A percentile compares a stretch with the other conserved stretches of the same genome.
Evolutionary conservation across 1,284 basidiomycete species (phyloP).

Genomic region (Rhodotorula sp.): DNA sequence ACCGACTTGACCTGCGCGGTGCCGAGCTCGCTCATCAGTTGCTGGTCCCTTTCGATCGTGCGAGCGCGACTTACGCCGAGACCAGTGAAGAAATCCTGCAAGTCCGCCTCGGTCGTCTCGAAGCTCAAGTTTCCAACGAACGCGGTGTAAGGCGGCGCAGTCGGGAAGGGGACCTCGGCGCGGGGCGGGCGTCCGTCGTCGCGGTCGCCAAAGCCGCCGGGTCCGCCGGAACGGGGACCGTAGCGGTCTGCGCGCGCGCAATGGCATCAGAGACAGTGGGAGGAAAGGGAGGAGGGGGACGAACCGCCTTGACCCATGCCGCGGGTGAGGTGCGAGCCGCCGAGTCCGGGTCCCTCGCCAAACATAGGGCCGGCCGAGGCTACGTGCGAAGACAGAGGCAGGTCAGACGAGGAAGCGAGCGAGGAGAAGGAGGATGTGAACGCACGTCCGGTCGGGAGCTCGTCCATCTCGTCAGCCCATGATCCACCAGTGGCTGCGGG

Average conservation of each 20-base stretch:
- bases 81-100: slow-evolving; percentile 72
- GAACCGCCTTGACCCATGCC: slow-evolving; percentile 39
- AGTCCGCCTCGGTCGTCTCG: slow-evolving; percentile 79
- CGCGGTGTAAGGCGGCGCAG: slow-evolving; percentile 89
- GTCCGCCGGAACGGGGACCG: slow-evolving; percentile 7
- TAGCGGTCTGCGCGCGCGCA: slow-evolving; percentile 16
- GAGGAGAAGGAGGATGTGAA: slow-evolving; percentile 20
- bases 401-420: not conserved
- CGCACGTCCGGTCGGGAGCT: slow-evolving; percentile 83
- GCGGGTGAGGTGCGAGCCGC: slow-evolving; percentile 38
- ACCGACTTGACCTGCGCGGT: slow-evolving; percentile 66
- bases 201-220: slow-evolving; percentile 11
- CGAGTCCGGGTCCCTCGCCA: slow-evolving; percentile 19
- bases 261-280: slow-evolving; percentile 18
- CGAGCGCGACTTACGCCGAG: slow-evolving; percentile 50
- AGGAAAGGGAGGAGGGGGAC: not conserved
- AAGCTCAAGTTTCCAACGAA: slow-evolving; percentile 95
- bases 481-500: slow-evolving; percentile 66
- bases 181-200: slow-evolving; percentile 57
- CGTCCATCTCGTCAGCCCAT: slow-evolving; percentile 97
- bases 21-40: not conserved
- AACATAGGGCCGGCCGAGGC: slow-evolving; percentile 22
- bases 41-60: not conserved
- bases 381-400: slow-evolving; percentile 43
- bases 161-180: slow-evolving; percentile 92